Evolutionary conservation across 768 basidiomycete genomes (phyloP).

Genomic region (Tubosaeta brunneosetosa): DNA sequence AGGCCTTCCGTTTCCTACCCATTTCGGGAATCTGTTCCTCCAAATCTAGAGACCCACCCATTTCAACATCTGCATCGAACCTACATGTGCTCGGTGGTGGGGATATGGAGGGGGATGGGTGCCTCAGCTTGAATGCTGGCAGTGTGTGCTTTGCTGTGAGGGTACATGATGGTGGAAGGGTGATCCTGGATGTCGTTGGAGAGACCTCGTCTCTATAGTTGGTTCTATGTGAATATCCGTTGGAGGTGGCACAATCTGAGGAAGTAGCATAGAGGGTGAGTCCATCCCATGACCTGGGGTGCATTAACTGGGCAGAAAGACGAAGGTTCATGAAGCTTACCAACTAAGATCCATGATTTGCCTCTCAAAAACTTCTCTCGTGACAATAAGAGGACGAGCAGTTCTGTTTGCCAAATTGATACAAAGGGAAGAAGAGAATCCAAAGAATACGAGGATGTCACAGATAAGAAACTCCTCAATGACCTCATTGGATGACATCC

Average conservation of each 20-base stretch:
- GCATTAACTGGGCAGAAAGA: conserved; percentile 3
- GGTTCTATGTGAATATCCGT: conserved; percentile 60
- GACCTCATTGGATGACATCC: no score
- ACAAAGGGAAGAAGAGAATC: no score
- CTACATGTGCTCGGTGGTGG: conserved; percentile 48
- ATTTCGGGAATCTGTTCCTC: conserved; percentile 42
- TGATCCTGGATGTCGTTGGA: conserved; percentile 30
- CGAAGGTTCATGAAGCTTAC: conserved; percentile 41
- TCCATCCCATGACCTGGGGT: conserved; percentile 83
- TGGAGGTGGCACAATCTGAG: conserved; percentile 70
- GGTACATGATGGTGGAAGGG: conserved; percentile 46
- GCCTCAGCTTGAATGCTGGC: conserved; percentile 24
- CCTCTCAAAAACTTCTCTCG: conserved; percentile 90
- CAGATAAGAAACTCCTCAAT: no score
- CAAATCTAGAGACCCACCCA: conserved; percentile 47
- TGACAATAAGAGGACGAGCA: conserved; percentile 85
- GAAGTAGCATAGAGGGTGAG: conserved; percentile 90
- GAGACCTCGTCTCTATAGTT: conserved; percentile 18
- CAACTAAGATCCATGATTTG: conserved; percentile 96
- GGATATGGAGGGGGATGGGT: conserved; percentile 35
- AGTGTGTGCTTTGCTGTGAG: conserved; percentile 31
- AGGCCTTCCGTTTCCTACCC: conserved; percentile 50
- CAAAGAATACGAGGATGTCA: no score
- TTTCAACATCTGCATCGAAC: conserved; percentile 39
- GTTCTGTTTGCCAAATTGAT: conserved; percentile 95